Base-by-base conservation (phyloP, 495 filamentous ascomycete species). In the Podospora appendiculata region DNA sequence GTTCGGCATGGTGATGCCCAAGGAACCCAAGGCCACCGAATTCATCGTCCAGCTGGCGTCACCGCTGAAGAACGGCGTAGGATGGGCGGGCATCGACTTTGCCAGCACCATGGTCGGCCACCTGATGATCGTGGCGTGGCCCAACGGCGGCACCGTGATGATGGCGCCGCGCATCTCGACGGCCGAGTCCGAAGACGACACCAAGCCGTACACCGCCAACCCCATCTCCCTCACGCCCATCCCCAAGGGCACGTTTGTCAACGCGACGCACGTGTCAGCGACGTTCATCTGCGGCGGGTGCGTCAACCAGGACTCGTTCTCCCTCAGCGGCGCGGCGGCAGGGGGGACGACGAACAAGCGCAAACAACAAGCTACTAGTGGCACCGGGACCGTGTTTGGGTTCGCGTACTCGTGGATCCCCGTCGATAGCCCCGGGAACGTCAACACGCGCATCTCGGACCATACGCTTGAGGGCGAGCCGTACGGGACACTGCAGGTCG, bases 401-500 rank as follows among this genome's bases (percentile, higher is more conserved):
- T 64, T 54, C 32, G 62, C 62, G 17, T 56, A 55, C 40, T 55
- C 56, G 11, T 36, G 38, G 1, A 33, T 34, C 0, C 44, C 52
- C 1, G 60, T 62, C 14, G 8, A 11, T 10, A 39, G 42, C 41
- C 54, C 59, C 3, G 35, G 52, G 11, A 50, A 52, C 17, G 32
- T 50, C 11, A 52, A 60, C 19, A 56, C 59, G 1, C 1, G 8
- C 17, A 48, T 60, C 8, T 55, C 59, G n/a, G 52, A 53, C 44
- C 59, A 58, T 35, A 55, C 43, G 19, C 12, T 35, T 1, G 32
- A 44, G 5, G 51, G 39, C 1, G 48, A 47, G 39, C 34, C 43
- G 9, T 70, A 59, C 18, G 70, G 69, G 19, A 41, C 52, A 18
- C 67, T 68, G 38, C 53, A 53, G 25, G 59, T 70, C 35, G 45